Evolutionary conservation across 2,329 filamentous ascomycete genomes (phyloP).

Genomic region (Fusarium illudens): DNA sequence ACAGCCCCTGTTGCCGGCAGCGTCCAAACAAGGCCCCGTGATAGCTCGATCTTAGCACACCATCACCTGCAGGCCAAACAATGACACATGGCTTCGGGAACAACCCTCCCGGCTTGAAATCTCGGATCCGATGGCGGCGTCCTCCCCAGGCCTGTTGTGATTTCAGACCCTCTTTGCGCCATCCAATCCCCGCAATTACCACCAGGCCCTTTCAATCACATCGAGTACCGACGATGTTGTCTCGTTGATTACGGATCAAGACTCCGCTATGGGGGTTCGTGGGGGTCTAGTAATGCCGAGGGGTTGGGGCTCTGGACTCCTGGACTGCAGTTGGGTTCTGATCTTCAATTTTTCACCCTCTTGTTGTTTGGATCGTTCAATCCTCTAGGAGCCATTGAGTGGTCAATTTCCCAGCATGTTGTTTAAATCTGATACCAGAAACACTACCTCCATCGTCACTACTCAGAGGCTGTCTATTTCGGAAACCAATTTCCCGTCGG

Average conservation of each 20-base stretch:
- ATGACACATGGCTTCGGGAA: not conserved
- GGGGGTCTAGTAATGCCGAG: not conserved
- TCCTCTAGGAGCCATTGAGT: not conserved
- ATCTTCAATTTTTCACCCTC: not conserved
- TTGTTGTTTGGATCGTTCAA: not conserved
- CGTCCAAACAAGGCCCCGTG: no score
- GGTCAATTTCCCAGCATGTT: not conserved
- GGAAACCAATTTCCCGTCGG: not conserved
- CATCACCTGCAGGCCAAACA: not conserved
- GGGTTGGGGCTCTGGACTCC: not conserved
- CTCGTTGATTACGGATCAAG: not conserved
- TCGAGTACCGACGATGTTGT: not conserved
- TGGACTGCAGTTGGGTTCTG: no score
- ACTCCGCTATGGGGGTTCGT: constrained; percentile 3
- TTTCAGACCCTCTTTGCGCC: constrained; percentile 10
- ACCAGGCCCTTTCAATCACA: not conserved
- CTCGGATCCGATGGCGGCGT: constrained; percentile 3
- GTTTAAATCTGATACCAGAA: not conserved
- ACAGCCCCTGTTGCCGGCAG: no score
- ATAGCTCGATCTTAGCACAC: not conserved
- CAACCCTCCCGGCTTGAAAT: not conserved
- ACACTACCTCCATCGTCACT: not conserved
- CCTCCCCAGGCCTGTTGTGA: not conserved
- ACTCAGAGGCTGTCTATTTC: not conserved
- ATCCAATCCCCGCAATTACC: constrained; percentile 3